A percentile compares a stretch with the other conserved stretches of the same genome.
Conservation (phyloP, 163 green algal species). For the Scenedesmus sp. region DNA sequence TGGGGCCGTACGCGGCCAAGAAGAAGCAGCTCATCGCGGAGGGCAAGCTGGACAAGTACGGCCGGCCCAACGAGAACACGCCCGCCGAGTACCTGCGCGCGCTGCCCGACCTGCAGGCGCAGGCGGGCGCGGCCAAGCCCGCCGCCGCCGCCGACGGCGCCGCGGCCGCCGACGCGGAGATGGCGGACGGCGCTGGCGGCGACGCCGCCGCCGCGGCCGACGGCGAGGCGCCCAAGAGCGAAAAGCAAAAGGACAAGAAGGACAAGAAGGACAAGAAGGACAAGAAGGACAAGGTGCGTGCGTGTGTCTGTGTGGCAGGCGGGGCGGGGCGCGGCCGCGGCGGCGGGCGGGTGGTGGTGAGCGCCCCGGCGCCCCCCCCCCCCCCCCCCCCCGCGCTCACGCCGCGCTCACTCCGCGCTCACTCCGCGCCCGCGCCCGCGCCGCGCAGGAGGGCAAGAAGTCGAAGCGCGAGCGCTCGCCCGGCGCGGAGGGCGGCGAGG, state of each 20-base stretch:
- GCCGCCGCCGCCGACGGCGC: slow-evolving; percentile 23
- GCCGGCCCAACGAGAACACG: slow-evolving; percentile 93
- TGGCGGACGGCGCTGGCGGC: slow-evolving; percentile 13
- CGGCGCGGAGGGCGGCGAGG: slow-evolving; percentile 9
- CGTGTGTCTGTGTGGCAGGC: neutral
- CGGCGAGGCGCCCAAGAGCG: slow-evolving; percentile 35
- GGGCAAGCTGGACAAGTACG: slow-evolving; percentile 97
- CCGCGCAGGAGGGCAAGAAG: slow-evolving; percentile 38
- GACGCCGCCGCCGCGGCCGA: neutral
- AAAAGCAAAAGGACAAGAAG: slow-evolving; percentile 65
- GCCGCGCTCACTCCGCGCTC: neutral
- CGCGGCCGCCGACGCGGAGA: slow-evolving; percentile 35
- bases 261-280: slow-evolving; percentile 67
- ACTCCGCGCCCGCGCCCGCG: slow-evolving; percentile 4
- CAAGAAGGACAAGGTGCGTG: slow-evolving; percentile 7
- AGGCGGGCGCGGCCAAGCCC: slow-evolving; percentile 45
- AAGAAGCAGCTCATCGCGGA: slow-evolving; percentile 98
- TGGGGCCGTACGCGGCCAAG: slow-evolving; percentile 92
- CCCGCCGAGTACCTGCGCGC: slow-evolving; percentile 93
- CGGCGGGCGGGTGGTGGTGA: neutral
- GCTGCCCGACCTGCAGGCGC: slow-evolving; percentile 59
- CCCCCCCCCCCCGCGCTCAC: neutral
- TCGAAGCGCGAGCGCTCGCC: slow-evolving; percentile 26
- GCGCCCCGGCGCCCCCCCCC: neutral
- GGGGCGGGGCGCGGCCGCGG: neutral